Conservation (phyloP, 441 rosid genomes). For the Arabidopsis hybrid region DNA sequence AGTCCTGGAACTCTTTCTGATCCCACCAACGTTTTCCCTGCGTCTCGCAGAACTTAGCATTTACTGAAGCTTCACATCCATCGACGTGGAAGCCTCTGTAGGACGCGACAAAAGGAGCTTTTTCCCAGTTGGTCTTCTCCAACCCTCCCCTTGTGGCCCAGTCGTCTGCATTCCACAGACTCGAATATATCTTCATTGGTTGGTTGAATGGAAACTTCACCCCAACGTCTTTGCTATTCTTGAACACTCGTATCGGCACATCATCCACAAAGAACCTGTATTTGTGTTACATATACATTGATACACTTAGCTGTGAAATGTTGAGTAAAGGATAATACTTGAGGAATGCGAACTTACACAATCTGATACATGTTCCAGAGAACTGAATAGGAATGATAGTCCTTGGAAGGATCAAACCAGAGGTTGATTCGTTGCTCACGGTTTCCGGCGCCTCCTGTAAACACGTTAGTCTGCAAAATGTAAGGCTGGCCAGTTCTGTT, state of each 20-base stretch:
- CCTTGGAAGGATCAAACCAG: constrained; percentile 35
- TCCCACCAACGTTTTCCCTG: constrained; percentile 82
- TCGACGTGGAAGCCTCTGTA: constrained; percentile 69
- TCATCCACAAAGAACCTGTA: constrained; percentile 54
- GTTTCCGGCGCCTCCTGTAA: constrained; percentile 36
- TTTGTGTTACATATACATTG: background rate
- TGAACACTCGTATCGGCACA: constrained; percentile 38
- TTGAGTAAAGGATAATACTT: constrained; percentile 26
- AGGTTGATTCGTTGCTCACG: constrained; percentile 68
- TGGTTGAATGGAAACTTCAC: constrained; percentile 53
- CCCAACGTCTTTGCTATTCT: constrained; percentile 55
- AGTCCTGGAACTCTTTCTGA: constrained; percentile 62
- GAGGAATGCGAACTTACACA: constrained; percentile 52
- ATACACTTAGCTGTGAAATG: constrained; percentile 43
- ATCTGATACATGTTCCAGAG: constrained; percentile 55
- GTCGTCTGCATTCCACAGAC: constrained; percentile 76
- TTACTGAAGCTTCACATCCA: constrained; percentile 65
- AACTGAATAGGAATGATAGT: constrained; percentile 28
- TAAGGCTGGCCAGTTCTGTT: constrained; percentile 61
- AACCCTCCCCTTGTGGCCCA: constrained; percentile 47
- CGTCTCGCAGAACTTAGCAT: constrained; percentile 63
- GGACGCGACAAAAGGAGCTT: constrained; percentile 49
- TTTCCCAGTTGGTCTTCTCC: constrained; percentile 43
- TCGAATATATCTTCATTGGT: constrained; percentile 58
- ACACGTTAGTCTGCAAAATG: constrained; percentile 36